Evolutionary conservation across 805 yeast genomes (phyloP).

Genomic region (Priceomyces melissophilus): DNA sequence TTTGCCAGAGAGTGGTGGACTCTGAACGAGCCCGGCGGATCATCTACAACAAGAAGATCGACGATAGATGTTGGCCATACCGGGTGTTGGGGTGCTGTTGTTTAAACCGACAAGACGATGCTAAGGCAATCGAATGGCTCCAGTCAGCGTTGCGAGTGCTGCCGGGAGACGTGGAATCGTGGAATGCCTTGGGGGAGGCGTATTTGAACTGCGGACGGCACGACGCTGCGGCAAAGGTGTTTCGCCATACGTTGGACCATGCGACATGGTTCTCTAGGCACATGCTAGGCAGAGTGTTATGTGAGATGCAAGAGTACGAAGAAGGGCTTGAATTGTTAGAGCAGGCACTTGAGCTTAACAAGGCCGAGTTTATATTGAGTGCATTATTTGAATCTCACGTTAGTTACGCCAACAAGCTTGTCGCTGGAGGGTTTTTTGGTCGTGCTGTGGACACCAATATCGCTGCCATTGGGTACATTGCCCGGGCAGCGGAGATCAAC

Average conservation of each 20-base stretch:
- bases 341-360: conserved; percentile 29
- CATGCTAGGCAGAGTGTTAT: conserved; percentile 61
- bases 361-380: conserved; percentile 22
- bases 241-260: conserved; percentile 57
- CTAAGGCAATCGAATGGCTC: conserved; percentile 81
- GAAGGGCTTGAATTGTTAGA: conserved; percentile 52
- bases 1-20: conserved; percentile 63
- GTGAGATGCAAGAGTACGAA: conserved; percentile 63
- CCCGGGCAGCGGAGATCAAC: conserved; percentile 33
- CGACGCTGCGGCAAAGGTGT: conserved; percentile 84
- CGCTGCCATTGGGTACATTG: conserved; percentile 44
- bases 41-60: conserved; percentile 29
- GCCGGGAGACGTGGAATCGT: conserved; percentile 67
- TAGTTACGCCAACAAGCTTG: conserved; percentile 49
- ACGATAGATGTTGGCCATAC: conserved; percentile 76
- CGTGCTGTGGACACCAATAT: conserved; percentile 53
- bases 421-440: conserved; percentile 61
- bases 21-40: conserved; percentile 58
- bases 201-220: conserved; percentile 79
- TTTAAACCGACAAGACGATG: conserved; percentile 66
- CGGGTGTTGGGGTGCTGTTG: conserved; percentile 79
- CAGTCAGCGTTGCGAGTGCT: conserved; percentile 78
- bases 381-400: conserved; percentile 58
- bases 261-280: conserved; percentile 63
- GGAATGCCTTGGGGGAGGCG: conserved; percentile 98